Conservation (phyloP, 768 basidiomycete genomes). For the Podaxis rugospora region DNA sequence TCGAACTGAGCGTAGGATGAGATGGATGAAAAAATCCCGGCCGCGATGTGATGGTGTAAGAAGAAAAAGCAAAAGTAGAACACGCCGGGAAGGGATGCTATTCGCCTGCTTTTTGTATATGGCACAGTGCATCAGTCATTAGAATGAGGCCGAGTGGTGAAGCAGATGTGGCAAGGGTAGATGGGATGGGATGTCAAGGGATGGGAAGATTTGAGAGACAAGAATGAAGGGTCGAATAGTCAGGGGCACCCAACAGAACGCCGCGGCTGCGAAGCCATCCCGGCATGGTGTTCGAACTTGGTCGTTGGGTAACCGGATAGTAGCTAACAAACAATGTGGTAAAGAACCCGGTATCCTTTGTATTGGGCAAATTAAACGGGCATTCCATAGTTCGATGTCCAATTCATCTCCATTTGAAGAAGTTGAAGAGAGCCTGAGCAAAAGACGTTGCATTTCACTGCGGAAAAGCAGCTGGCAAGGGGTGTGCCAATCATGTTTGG, state of each 20-base stretch:
- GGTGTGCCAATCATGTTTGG: too few relatives aligned
- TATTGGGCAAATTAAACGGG: too few relatives aligned
- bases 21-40: background rate
- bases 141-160: background rate
- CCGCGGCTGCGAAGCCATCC: background rate
- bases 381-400: too few relatives aligned
- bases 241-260: background rate
- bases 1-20: background rate
- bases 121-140: background rate
- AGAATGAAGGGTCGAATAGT: background rate
- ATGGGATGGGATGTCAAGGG: background rate
- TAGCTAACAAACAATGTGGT: too few relatives aligned
- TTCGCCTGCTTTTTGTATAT: background rate
- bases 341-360: too few relatives aligned
- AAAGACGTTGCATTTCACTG: too few relatives aligned
- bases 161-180: background rate
- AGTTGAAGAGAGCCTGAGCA: too few relatives aligned
- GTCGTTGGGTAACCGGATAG: too few relatives aligned
- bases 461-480: too few relatives aligned
- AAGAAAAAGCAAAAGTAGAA: background rate
- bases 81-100: background rate
- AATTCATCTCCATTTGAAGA: too few relatives aligned
- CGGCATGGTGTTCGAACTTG: too few relatives aligned
- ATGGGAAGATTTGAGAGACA: background rate
- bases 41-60: background rate